Conservation (phyloP, 768 basidiomycete species). For the Phlebiopsis flavidoalba region DNA sequence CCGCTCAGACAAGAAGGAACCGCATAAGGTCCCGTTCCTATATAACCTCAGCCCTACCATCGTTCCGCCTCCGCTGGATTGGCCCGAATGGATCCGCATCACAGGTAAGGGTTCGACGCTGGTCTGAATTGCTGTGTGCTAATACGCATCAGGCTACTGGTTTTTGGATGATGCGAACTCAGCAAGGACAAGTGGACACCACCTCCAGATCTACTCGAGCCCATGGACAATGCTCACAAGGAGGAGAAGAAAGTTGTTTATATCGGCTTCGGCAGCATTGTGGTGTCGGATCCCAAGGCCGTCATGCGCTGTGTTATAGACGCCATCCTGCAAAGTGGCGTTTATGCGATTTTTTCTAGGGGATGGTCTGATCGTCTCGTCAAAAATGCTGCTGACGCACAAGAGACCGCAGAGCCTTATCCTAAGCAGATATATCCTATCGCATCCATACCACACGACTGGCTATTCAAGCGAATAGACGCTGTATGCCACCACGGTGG, state of each 20-base stretch:
- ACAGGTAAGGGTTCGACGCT: conserved; percentile 49
- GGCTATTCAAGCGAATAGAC: conserved; percentile 93
- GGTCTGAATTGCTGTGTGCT: neutral
- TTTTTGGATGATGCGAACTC: conserved; percentile 90
- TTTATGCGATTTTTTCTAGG: conserved; percentile 91
- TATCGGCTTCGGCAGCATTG: conserved; percentile 96
- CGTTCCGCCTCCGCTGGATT: conserved; percentile 92
- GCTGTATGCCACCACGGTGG: conserved; percentile 99
- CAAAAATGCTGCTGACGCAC: conserved; percentile 50
- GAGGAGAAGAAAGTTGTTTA: conserved; percentile 89
- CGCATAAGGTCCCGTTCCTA: conserved; percentile 95
- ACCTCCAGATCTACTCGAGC: conserved; percentile 71
- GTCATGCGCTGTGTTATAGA: conserved; percentile 93
- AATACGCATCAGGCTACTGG: conserved; percentile 76
- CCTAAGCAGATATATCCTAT: conserved; percentile 82
- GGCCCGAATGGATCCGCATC: conserved; percentile 98
- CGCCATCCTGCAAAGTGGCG: conserved; percentile 83
- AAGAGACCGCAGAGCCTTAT: conserved; percentile 63
- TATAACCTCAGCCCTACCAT: conserved; percentile 94
- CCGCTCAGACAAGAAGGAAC: conserved; percentile 91
- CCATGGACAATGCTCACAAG: conserved; percentile 71
- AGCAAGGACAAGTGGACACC: conserved; percentile 87
- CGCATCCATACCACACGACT: conserved; percentile 88
- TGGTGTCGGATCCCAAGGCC: conserved; percentile 88
- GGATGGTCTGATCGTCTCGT: conserved; percentile 93